Evolutionary conservation across 2,329 filamentous ascomycete species (phyloP).

Genomic region (Fusarium floridanum): DNA sequence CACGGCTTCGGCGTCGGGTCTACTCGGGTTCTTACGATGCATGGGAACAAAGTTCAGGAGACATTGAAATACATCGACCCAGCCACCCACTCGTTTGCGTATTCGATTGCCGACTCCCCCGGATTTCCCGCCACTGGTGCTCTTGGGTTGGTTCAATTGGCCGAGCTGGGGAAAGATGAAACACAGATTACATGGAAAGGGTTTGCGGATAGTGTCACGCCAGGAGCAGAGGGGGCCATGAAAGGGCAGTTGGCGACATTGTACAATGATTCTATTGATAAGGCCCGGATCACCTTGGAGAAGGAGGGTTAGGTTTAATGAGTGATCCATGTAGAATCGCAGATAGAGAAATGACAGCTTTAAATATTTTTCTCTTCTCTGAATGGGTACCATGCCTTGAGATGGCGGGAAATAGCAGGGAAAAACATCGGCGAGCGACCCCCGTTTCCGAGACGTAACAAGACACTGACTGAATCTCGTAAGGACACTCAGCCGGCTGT

Average conservation of each 20-base stretch:
- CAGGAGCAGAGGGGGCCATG: not conserved
- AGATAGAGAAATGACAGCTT: no score
- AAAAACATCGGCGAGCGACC: no score
- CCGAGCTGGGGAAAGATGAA: not conserved
- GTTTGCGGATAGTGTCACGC: not conserved
- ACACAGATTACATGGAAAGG: not conserved
- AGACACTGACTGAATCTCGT: no score
- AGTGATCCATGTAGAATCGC: no score
- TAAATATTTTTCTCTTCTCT: no score
- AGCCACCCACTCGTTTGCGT: not conserved
- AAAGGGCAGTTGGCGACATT: not conserved
- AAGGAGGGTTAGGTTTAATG: not conserved
- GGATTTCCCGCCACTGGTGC: not conserved
- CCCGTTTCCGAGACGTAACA: no score
- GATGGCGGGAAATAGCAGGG: no score
- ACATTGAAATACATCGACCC: not conserved
- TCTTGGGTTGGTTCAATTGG: not conserved
- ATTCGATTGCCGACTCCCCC: slow-evolving; percentile 1
- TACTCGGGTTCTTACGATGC: not conserved
- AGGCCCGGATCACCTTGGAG: not conserved
- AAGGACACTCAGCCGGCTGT: no score
- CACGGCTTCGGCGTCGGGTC: not conserved
- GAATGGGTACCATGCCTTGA: no score
- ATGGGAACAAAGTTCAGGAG: not conserved
- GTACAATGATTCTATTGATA: not conserved